Conservation (phyloP, 2,329 filamentous ascomycete species). For the Dothiorella sarmentorum region DNA sequence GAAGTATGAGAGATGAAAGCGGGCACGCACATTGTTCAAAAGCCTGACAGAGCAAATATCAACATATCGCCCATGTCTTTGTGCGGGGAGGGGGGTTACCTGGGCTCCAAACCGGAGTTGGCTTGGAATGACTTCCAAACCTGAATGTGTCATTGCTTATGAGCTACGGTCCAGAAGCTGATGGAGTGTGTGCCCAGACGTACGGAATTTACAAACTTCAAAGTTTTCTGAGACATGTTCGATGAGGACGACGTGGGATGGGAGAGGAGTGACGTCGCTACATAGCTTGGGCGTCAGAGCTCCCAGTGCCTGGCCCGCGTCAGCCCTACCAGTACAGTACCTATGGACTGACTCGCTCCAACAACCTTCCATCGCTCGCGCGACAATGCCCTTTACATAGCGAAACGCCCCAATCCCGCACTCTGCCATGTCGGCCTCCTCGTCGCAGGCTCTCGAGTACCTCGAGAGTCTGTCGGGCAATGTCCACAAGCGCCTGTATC, state of each 20-base stretch:
- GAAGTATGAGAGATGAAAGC: not conserved
- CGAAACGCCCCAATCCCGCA: constrained; percentile 25
- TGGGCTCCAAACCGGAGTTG: constrained; percentile 83
- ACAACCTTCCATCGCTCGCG: constrained; percentile 13
- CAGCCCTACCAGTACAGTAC: constrained; percentile 2
- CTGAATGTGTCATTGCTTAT: constrained; percentile 47
- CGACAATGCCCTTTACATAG: constrained; percentile 33
- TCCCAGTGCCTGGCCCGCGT: too few relatives aligned
- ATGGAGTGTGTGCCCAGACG: constrained; percentile 24
- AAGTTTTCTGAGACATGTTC: constrained; percentile 38
- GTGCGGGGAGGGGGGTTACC: constrained; percentile 49
- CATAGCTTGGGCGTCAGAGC: too few relatives aligned
- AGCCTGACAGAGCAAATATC: constrained; percentile 29
- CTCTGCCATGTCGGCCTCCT: constrained; percentile 53
- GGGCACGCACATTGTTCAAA: constrained; percentile 34
- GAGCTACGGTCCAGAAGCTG: constrained; percentile 15
- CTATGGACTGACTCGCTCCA: not conserved
- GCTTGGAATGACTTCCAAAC: constrained; percentile 82
- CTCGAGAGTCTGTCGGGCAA: constrained; percentile 87
- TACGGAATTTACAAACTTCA: constrained; percentile 65
- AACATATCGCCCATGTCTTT: not conserved
- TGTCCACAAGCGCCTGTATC: constrained; percentile 87
- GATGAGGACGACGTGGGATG: not conserved
- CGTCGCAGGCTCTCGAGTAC: constrained; percentile 73
- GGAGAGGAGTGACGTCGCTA: constrained; percentile 11